Conservation (phyloP, 352 stramenopile species). For the Phytophthora colocasiae region DNA sequence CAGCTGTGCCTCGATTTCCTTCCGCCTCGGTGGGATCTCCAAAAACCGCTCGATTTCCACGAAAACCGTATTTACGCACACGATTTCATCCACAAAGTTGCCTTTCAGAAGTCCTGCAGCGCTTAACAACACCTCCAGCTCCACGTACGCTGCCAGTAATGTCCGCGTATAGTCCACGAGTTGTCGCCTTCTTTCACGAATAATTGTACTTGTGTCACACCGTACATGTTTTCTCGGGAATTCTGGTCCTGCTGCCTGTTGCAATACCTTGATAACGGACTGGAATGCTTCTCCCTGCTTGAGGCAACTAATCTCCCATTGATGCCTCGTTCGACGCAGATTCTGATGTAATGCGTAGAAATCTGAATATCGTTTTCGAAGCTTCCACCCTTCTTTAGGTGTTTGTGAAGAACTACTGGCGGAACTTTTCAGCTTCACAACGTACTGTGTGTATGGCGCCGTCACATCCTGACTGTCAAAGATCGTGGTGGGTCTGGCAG, state of each 20-base stretch:
- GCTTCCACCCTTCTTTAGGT: slow-evolving; percentile 30
- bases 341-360: slow-evolving; percentile 28
- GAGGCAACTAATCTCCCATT: slow-evolving; percentile 26
- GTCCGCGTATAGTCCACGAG: slow-evolving; percentile 30
- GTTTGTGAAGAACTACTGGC: not conserved
- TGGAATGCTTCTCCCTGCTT: slow-evolving; percentile 24
- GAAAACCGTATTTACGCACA: slow-evolving; percentile 27
- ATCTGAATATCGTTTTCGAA: slow-evolving; percentile 39
- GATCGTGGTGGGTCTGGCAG: slow-evolving; percentile 25
- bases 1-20: slow-evolving; percentile 33
- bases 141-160: slow-evolving; percentile 31
- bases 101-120: slow-evolving; percentile 4
- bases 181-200: slow-evolving; percentile 26
- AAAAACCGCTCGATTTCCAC: slow-evolving; percentile 37
- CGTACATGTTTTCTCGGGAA: slow-evolving; percentile 44
- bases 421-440: slow-evolving; percentile 30
- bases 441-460: slow-evolving; percentile 39
- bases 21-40: slow-evolving; percentile 38
- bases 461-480: slow-evolving; percentile 33
- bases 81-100: slow-evolving; percentile 17
- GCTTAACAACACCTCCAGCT: slow-evolving; percentile 34
- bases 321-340: slow-evolving; percentile 16
- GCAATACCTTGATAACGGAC: slow-evolving; percentile 14
- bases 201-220: slow-evolving; percentile 35
- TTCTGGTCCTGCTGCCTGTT: slow-evolving; percentile 12